A percentile compares a stretch with the other conserved stretches of the same genome.
Conservation (phyloP, 139 green algal genomes). For the Chlamydomonas urium region DNA sequence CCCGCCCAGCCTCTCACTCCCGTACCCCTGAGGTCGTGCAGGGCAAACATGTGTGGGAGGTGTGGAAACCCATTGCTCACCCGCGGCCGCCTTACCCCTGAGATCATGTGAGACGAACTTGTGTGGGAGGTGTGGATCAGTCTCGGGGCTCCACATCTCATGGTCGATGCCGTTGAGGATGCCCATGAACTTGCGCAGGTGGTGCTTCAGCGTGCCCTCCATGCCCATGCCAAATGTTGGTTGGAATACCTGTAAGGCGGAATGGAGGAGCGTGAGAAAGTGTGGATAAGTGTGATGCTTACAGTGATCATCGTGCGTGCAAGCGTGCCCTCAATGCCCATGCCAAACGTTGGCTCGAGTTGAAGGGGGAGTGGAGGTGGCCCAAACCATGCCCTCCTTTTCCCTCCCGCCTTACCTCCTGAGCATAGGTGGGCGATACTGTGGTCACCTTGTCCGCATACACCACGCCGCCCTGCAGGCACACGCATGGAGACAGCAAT, state of each 20-base stretch:
- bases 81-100: too few species aligned
- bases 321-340: neutral
- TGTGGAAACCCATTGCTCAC: too few species aligned
- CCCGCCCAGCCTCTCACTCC: too few species aligned
- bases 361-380: too few species aligned
- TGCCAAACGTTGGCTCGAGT: neutral
- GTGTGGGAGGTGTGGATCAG: slow-evolving; percentile 12
- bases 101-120: slow-evolving; percentile 43
- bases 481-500: too few species aligned
- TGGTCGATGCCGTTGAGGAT: slow-evolving; percentile 95
- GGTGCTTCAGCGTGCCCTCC: slow-evolving; percentile 32
- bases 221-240: slow-evolving; percentile 31
- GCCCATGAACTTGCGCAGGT: slow-evolving; percentile 50
- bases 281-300: too few species aligned
- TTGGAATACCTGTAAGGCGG: slow-evolving; percentile 68
- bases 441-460: slow-evolving; percentile 78
- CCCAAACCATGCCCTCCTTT: too few species aligned
- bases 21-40: too few species aligned
- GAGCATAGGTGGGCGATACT: slow-evolving; percentile 91
- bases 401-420: slow-evolving; percentile 79
- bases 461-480: slow-evolving; percentile 69
- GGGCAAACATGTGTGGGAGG: too few species aligned
- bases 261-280: too few species aligned
- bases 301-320: too few species aligned
- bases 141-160: slow-evolving; percentile 89